Base-by-base conservation (phyloP, 495 filamentous ascomycete genomes). In the Lasiosphaeria ovina region DNA sequence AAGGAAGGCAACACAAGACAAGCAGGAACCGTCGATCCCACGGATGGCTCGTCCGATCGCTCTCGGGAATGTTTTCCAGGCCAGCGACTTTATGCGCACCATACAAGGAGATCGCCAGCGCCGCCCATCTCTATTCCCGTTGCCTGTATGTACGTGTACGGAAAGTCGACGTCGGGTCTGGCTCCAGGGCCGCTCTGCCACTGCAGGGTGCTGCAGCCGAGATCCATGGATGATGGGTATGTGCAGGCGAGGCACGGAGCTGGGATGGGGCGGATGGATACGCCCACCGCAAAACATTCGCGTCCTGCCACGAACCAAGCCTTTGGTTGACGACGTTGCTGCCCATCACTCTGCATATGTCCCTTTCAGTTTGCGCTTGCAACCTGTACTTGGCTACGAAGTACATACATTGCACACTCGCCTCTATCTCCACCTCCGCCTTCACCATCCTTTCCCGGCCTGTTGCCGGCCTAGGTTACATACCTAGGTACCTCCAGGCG, bases 291-390 rank as follows among this genome's bases (percentile, higher is more conserved):
- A 24, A 24, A 24, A 24, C 2, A 24, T 24, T 24, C 24, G 24
- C 24, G 24, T 24, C 24, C 24, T 24, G 24, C 24, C 24, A 2
- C 24, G 48, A 12, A 57, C 44, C 47, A 54, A 57, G 58, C 53
- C 35, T 60, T 52, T 54, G 57, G 38, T 53, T 49, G 16, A 33
- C 33, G 55, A 55, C 24, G 33, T 58, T 24, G 17, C 16, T 58
- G 56, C 55, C 61, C 61, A 55, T 55, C 40, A 33, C n/a, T 44
- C 5, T 63, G 61, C 61, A 63, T 62, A 58, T 63, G 40, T 2
- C 12, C 52, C 56, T 55, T 60, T 45, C 54, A 47, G 52, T 56
- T 59, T 45, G 55, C 36, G 33, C 61, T 49, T 51, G 6, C 6
- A 6, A 14, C 49, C 7, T 47, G 2, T n/a, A 9, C 44, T 7